A percentile compares a stretch with the other conserved stretches of the same genome.
Conservation (phyloP, 495 filamentous ascomycete species). For the Stereocaulon alpinum region DNA sequence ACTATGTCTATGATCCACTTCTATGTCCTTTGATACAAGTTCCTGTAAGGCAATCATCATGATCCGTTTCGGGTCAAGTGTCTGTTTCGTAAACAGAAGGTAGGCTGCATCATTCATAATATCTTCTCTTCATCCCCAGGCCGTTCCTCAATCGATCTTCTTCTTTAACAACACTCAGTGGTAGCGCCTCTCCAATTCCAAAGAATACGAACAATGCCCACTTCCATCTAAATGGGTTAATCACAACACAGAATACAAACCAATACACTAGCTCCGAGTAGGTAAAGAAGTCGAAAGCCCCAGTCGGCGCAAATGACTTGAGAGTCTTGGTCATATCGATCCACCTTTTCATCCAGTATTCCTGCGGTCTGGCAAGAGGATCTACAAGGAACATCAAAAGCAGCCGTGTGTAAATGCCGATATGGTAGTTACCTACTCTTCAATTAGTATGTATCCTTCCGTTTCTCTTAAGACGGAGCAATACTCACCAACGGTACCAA, state of each 20-base stretch:
- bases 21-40: too few relatives aligned
- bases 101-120: conserved; percentile 15
- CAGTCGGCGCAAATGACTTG: conserved; percentile 56
- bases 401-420: conserved; percentile 79
- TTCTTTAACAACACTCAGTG: conserved; percentile 50
- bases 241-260: conserved; percentile 65
- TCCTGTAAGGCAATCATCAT: too few relatives aligned
- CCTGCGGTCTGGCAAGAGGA: conserved; percentile 58
- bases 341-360: conserved; percentile 73
- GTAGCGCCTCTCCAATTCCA: conserved; percentile 57
- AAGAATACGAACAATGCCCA: conserved; percentile 66
- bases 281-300: conserved; percentile 79
- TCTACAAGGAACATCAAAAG: conserved; percentile 79
- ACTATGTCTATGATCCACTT: too few relatives aligned
- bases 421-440: conserved; percentile 61
- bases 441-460: neutral
- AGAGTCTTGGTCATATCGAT: conserved; percentile 73
- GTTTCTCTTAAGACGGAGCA: neutral
- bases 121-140: conserved; percentile 25
- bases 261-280: conserved; percentile 77
- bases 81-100: too few relatives aligned
- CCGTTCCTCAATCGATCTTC: conserved; percentile 50
- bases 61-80: too few relatives aligned
- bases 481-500: conserved; percentile 42
- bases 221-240: conserved; percentile 81